Evolutionary conservation across 345 rosid genomes (phyloP), one percentile per base, ranked within the genome.

Genomic region (Aethionema arabicum): DNA sequence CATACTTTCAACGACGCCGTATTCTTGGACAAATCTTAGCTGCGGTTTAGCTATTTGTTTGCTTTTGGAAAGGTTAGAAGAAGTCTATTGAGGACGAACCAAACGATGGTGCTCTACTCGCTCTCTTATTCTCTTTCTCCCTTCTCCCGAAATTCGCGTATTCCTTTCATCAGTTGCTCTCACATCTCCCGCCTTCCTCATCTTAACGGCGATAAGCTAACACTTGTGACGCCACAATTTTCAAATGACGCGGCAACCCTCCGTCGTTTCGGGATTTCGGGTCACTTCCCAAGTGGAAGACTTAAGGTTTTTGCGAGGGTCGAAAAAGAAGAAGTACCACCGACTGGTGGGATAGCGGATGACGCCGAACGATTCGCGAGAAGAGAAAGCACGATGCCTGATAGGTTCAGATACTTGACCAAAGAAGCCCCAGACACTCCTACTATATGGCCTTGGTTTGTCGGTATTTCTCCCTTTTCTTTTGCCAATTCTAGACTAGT

Each of bases 301-400:
- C 48, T 42, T 29, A 64, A 59, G 51, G 75, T 81, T 57, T 48
- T 31, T 21, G 72, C 70, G 67, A 79, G 77, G 48, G 80, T 77
- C 9, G 74, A 58, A 55, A 69, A 70, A 59, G 79, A 45, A 49
- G 52, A 77, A 49, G 41, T 33, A 13, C 32, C 13, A 13, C 32
- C 13, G 9, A 64, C 41, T 3, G 60, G 42, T 13, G 65, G 21
- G 8, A 5, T 64, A 1, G 61, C 32, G 12, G 87, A 82, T 59
- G 91, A 84, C 35, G 82, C 71, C 12, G 88, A 84, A 61, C 65
- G 42, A 43, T 67, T 79, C 59, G 85, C 80, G 50, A 79, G 85
- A 56, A 80, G 86, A 35, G 85, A 80, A 68, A 91, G 92, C 68
- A 84, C 98, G 27, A 76, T 88, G 90, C 95, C 92, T 62, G 96